phyloP scores from a whole-genome alignment of 176 grass and related monocot genomes.

The Bothriochloa decipiens region DNA sequence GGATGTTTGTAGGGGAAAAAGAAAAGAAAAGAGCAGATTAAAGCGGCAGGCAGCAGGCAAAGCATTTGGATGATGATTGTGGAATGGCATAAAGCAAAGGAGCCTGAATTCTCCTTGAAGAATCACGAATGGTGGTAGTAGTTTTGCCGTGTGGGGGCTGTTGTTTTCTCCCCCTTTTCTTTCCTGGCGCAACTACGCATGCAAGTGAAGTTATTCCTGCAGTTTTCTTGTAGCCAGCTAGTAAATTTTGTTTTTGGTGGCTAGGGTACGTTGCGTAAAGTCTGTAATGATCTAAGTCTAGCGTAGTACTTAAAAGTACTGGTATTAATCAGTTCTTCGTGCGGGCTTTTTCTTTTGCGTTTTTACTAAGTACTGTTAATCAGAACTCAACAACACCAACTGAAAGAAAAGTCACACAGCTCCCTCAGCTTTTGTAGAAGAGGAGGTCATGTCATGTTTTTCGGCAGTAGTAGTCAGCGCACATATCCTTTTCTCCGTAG shows the following conservation, averaged over 20 bases:
- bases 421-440: too few species aligned
- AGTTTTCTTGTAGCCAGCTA: background rate
- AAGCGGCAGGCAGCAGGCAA: slow-evolving; percentile 11
- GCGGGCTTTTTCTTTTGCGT: too few species aligned
- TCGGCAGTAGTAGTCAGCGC: background rate
- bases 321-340: too few species aligned
- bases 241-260: background rate
- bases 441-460: background rate
- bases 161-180: background rate
- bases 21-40: slow-evolving; percentile 3
- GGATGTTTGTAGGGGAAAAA: background rate
- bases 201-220: background rate
- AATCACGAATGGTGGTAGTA: background rate
- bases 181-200: background rate
- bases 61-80: slow-evolving; percentile 21
- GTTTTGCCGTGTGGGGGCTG: background rate
- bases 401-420: background rate
- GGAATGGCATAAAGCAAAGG: slow-evolving; percentile 30
- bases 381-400: background rate
- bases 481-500: background rate
- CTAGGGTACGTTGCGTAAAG: background rate
- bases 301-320: too few species aligned
- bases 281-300: background rate
- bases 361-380: background rate
- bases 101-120: background rate